Evolutionary conservation across 140 eudicot species (phyloP), one percentile per base, ranked within the genome.

Genomic region (Flaveria floridana): DNA sequence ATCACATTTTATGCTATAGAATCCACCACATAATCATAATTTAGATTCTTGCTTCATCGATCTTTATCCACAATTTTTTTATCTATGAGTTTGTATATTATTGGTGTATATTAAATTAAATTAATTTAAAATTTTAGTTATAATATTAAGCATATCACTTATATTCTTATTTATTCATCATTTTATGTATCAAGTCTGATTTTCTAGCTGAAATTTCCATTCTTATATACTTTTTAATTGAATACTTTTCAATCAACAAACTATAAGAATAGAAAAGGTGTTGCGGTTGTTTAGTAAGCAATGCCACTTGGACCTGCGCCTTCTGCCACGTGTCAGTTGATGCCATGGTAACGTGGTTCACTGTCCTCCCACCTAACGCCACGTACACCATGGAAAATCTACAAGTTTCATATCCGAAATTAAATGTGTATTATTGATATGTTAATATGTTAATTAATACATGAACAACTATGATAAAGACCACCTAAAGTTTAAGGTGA

Each of bases 1-100:
- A 80, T 80, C 76, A 15, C 70, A 37, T 57, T 44, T 52, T 67
- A 67, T 73, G 57, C 57, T 46, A 66, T 9, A 66, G 14, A 80
- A 47, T 26, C 25, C 34, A 57, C 59, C 30, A 26, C 42, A 68
- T 68, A 37, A 30, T 55, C 70, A 80, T 67, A 42, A 28, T 64
- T 25, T 73, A 80, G 80, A 80, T 80, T 73, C 76, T 56, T 56
- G 56, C 37, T 66, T 67, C 76, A n/a, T 66, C 6, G 37, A 30
- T 30, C 75, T 44, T 79, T 79, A 73, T 65, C 75, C 66, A 10
- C 42, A 65, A 44, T 34, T 16, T 57, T 62, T 62, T 42, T 28
- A 30, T 70, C 18, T 57, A 1, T 59, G 25, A 73, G 10, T 2
- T n/a, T 73, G 48, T 37, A 14, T 41, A 5, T 53, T n/a, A 53